Conservation (phyloP, 805 yeast species). For the Candida nitratophila region DNA sequence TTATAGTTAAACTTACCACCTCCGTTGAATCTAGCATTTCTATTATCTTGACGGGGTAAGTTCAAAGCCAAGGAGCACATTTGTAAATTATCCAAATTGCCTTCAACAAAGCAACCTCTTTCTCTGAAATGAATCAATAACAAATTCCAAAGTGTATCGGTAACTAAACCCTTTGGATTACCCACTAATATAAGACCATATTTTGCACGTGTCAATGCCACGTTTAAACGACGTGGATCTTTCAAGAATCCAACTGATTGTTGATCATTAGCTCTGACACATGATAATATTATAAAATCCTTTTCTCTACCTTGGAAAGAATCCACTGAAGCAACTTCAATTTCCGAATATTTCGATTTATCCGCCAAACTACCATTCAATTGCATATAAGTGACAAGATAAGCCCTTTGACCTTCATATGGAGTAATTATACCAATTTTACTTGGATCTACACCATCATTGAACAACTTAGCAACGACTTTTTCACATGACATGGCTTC, state of each 20-base stretch:
- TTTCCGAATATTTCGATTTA: constrained; percentile 55
- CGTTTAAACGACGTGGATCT: constrained; percentile 83
- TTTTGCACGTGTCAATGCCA: constrained; percentile 83
- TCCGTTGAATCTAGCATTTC: background rate
- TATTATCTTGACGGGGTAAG: background rate
- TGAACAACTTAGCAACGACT: constrained; percentile 62
- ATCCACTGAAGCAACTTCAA: constrained; percentile 81
- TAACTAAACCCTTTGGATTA: constrained; percentile 70
- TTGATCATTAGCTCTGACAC: constrained; percentile 60
- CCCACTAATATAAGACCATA: constrained; percentile 79
- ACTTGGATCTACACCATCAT: constrained; percentile 68
- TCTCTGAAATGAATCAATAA: constrained; percentile 74
- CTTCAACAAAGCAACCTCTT: constrained; percentile 84
- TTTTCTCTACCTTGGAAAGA: constrained; percentile 58
- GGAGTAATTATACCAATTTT: constrained; percentile 94
- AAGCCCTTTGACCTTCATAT: constrained; percentile 89
- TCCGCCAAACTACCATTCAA: constrained; percentile 58
- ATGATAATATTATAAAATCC: constrained; percentile 42
- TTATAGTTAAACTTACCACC: too few species aligned
- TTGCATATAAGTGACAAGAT: constrained; percentile 70
- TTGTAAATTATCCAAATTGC: constrained; percentile 74
- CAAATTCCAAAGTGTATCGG: constrained; percentile 71
- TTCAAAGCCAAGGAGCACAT: constrained; percentile 45
- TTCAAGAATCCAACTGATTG: constrained; percentile 76
- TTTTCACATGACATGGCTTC: constrained; percentile 89